Evolutionary conservation across 805 yeast genomes (phyloP).

Genomic region (Spathaspora gorwiae): DNA sequence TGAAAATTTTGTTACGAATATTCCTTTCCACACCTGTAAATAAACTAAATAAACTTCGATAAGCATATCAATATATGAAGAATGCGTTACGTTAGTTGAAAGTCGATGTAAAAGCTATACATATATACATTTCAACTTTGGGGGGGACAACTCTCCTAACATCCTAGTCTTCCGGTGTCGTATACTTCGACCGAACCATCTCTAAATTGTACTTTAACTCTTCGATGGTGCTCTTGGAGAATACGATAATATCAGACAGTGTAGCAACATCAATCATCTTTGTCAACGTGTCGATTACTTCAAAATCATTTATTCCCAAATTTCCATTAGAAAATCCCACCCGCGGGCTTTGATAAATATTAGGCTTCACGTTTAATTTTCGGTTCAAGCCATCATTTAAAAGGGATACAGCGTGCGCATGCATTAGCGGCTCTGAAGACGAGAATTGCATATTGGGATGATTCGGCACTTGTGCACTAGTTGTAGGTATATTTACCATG

Average conservation of each 20-base stretch:
- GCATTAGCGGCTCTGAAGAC: too few species aligned
- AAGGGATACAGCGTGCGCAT: too few species aligned
- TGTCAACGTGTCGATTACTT: slow-evolving; percentile 8
- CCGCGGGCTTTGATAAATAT: background rate
- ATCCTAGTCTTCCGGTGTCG: background rate
- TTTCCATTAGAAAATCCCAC: background rate
- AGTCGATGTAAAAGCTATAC: too few species aligned
- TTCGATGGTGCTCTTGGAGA: slow-evolving; percentile 16
- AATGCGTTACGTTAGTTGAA: too few species aligned
- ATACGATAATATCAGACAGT: slow-evolving; percentile 13
- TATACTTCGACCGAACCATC: slow-evolving; percentile 9
- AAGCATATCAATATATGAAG: too few species aligned
- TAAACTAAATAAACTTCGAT: too few species aligned
- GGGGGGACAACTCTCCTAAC: too few species aligned
- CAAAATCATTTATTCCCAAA: slow-evolving; percentile 7
- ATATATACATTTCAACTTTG: too few species aligned
- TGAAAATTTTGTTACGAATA: too few species aligned
- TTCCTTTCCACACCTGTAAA: too few species aligned
- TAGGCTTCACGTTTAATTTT: background rate
- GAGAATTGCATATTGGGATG: background rate
- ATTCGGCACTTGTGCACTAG: background rate
- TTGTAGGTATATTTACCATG: background rate
- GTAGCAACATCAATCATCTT: slow-evolving; percentile 17
- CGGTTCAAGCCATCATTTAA: background rate
- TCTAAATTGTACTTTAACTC: slow-evolving; percentile 24